These are phyloP conservation scores for Wallacemonas sp. DNA, from an alignment of 208 protist species.

Conservation along the genomic window DNA sequence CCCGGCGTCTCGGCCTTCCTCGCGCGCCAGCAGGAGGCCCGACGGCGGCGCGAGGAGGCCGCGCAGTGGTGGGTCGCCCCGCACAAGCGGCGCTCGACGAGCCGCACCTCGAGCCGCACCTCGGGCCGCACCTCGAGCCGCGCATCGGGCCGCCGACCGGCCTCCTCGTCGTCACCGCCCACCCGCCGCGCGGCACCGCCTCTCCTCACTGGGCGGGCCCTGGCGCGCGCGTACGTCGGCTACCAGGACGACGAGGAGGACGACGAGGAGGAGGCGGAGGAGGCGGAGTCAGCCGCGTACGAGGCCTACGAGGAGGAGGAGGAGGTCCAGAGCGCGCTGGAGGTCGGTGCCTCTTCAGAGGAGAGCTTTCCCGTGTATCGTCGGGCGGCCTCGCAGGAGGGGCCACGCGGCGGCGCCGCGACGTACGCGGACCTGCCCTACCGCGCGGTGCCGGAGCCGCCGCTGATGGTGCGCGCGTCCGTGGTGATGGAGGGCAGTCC, in stretches of 20 bases:
- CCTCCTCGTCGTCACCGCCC: too few species aligned
- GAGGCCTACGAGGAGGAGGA: conserved; percentile 11
- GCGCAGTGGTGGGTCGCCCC: conserved; percentile 59
- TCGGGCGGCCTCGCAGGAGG: not conserved
- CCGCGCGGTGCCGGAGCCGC: not conserved
- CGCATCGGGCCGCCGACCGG: too few species aligned
- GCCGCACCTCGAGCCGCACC: too few species aligned
- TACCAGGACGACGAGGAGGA: conserved; percentile 15
- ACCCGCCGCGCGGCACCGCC: not conserved
- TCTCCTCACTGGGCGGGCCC: not conserved
- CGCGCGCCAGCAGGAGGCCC: conserved; percentile 56
- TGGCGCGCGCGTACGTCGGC: not conserved
- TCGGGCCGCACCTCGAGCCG: too few species aligned
- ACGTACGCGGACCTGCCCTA: conserved; percentile 10
- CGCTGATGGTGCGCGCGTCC: not conserved
- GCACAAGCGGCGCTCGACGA: conserved; percentile 7
- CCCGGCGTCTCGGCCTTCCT: conserved; percentile 56
- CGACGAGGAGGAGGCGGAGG: conserved; percentile 4
- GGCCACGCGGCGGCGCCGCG: not conserved
- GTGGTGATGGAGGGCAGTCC: conserved; percentile 9
- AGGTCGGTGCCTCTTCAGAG: conserved; percentile 4
- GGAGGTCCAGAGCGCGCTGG: conserved; percentile 1
- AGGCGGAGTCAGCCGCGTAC: conserved; percentile 11
- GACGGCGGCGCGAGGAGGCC: conserved; percentile 50
- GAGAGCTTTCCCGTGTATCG: conserved; percentile 10